Conservation (phyloP, 148 eudicot genomes). For the Nepenthes gracilis region DNA sequence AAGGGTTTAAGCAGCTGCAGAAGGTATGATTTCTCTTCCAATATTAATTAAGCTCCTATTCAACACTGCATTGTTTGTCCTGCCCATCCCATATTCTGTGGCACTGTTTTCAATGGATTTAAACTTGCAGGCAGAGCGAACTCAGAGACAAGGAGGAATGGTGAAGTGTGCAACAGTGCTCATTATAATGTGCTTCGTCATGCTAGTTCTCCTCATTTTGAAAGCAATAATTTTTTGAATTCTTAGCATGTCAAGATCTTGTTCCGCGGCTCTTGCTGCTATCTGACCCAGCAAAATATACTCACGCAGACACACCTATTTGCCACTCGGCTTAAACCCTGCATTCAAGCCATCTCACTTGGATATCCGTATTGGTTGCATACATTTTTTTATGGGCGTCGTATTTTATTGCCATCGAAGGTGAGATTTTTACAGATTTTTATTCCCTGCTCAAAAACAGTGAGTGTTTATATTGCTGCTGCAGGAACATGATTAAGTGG, state of each 20-base stretch:
- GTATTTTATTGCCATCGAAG: too few species aligned
- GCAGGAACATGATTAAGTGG: too few species aligned
- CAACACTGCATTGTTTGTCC: background rate
- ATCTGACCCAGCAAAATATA: too few species aligned
- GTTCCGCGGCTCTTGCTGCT: too few species aligned
- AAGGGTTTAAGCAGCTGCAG: slow-evolving; percentile 75
- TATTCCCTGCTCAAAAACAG: too few species aligned
- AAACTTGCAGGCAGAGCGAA: slow-evolving; percentile 67
- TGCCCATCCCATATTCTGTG: background rate
- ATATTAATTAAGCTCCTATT: background rate
- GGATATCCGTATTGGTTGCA: too few species aligned
- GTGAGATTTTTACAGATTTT: too few species aligned
- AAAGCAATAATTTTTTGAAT: slow-evolving; percentile 47
- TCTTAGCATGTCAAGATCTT: background rate
- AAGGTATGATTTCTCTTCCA: slow-evolving; percentile 34
- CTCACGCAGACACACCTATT: too few species aligned
- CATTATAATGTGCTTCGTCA: slow-evolving; percentile 80
- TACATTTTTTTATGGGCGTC: too few species aligned
- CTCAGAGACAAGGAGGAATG: slow-evolving; percentile 75
- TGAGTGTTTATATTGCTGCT: too few species aligned
- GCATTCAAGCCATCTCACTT: too few species aligned
- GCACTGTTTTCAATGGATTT: background rate
- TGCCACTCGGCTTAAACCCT: too few species aligned
- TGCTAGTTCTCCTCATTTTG: slow-evolving; percentile 71
- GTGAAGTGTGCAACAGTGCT: slow-evolving; percentile 77